Evolutionary conservation across 2,329 filamentous ascomycete genomes (phyloP), one percentile per base, ranked within the genome.

Genomic region (Pseudogymnoascus sp.): DNA sequence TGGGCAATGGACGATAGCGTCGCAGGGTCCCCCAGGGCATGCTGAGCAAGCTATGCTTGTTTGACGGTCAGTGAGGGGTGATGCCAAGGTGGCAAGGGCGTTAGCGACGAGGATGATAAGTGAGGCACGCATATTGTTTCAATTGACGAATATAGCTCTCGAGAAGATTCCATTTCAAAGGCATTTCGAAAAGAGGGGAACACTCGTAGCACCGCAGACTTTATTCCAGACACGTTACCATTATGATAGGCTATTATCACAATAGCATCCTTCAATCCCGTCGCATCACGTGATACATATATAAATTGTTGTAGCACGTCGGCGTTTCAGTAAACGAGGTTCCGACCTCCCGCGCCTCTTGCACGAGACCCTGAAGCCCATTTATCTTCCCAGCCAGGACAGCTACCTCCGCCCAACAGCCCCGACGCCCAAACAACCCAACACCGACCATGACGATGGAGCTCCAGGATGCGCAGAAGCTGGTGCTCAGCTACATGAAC

Each of bases 381-480:
- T 56, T 56, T 33, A 31, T 56, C 25, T 53, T 4, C 12, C 6
- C 12, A n/a, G n/a, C 33, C 23, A 50, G 44, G 18, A 37, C 10
- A 40, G 53, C 18, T 47, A 23, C 33, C 38, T 8, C 8, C 31
- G 50, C 62, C 63, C 59, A 65, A 65, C 61, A 68, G 66, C 18
- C 10, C 40, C 63, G 2, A 40, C 60, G 65, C 21, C 61, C 8
- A 59, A 16, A 59, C 50, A 10, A 25, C 31, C 10, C 7, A 33
- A 33, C 31, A 31, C 21, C 47, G 18, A 25, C 11, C 4, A 16
- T 12, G 10, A 65, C 64, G 42, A 89, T 89, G 86, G 86, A 89
- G 71, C 76, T 87, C 63, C 82, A 86, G 70, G 81, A 85, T 70
- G 78, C 84, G 35, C 84, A 87, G 70, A 76, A 75, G 62, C 78